phyloP scores from a whole-genome alignment of 2,329 filamentous ascomycete genomes.

The Arthrocladium fulminans region DNA sequence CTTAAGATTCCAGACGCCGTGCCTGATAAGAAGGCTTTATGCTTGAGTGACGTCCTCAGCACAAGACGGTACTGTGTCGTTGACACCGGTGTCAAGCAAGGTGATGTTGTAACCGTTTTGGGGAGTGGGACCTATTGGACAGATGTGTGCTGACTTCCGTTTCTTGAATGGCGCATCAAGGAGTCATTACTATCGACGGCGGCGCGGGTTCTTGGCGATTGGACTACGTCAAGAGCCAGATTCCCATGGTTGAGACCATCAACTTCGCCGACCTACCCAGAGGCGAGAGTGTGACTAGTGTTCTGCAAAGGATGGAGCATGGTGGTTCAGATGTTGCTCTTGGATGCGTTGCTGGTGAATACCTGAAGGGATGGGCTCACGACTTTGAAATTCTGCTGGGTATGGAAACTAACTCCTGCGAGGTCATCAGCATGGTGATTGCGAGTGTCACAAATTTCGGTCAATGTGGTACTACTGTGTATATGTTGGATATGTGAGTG shows the following conservation, averaged over 20 bases:
- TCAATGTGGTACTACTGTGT: slow-evolving; percentile 65
- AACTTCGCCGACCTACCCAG: slow-evolving; percentile 56
- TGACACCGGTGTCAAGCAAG: slow-evolving; percentile 70
- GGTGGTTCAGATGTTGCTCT: slow-evolving; percentile 67
- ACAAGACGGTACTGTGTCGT: slow-evolving; percentile 77
- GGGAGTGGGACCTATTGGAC: slow-evolving; percentile 79
- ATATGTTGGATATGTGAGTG: slow-evolving; percentile 53
- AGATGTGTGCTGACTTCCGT: slow-evolving; percentile 62
- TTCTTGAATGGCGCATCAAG: slow-evolving; percentile 61
- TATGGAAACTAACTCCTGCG: slow-evolving; percentile 74
- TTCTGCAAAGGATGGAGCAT: slow-evolving; percentile 63
- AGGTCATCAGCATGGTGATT: slow-evolving; percentile 48
- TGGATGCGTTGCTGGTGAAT: slow-evolving; percentile 58
- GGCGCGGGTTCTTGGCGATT: slow-evolving; percentile 51
- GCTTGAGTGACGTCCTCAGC: slow-evolving; percentile 65
- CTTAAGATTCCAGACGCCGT: slow-evolving; percentile 69
- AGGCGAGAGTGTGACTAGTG: slow-evolving; percentile 59
- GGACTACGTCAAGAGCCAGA: no score
- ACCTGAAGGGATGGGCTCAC: slow-evolving; percentile 54
- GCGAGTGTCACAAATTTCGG: slow-evolving; percentile 48
- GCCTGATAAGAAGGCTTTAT: slow-evolving; percentile 76
- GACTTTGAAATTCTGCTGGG: slow-evolving; percentile 54
- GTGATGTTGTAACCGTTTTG: slow-evolving; percentile 74
- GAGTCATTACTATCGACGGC: slow-evolving; percentile 71
- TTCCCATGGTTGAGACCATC: slow-evolving; percentile 59